Percentiles rank a stretch among this genome's conserved stretches.
These are phyloP conservation scores for Conidiobolus incongruus DNA, from an alignment of 371 early-diverging fungal genomes.

Conservation along the genomic window DNA sequence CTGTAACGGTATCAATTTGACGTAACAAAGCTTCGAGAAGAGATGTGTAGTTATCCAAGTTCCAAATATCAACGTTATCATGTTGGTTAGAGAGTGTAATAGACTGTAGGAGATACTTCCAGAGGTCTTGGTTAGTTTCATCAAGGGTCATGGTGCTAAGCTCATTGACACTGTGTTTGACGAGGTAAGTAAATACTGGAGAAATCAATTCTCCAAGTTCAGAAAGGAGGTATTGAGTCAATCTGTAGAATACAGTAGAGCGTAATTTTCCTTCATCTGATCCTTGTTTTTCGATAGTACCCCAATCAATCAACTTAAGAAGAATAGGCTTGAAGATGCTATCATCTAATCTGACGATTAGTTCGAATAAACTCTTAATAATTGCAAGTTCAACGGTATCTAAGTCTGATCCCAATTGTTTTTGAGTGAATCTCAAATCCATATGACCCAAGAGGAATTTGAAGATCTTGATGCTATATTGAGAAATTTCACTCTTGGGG, in stretches of 20 bases:
- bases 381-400: slow-evolving; percentile 36
- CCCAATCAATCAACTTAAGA: slow-evolving; percentile 78
- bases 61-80: slow-evolving; percentile 28
- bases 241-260: slow-evolving; percentile 50
- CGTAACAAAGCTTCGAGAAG: slow-evolving; percentile 38
- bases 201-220: slow-evolving; percentile 65
- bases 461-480: slow-evolving; percentile 55
- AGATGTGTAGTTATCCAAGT: slow-evolving; percentile 43
- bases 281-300: slow-evolving; percentile 27
- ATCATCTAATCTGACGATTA: slow-evolving; percentile 82
- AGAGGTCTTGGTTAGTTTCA: slow-evolving; percentile 8
- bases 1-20: slow-evolving; percentile 38
- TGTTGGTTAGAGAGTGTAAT: slow-evolving; percentile 10
- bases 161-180: slow-evolving; percentile 40
- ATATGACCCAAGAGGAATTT: slow-evolving; percentile 58
- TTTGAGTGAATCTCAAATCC: slow-evolving; percentile 26
- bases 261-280: slow-evolving; percentile 21
- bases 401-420: slow-evolving; percentile 8
- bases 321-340: slow-evolving; percentile 80
- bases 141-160: slow-evolving; percentile 12
- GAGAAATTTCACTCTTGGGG: slow-evolving; percentile 33
- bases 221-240: slow-evolving; percentile 40
- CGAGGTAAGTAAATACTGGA: slow-evolving; percentile 56
- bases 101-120: slow-evolving; percentile 12
- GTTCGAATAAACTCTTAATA: slow-evolving; percentile 45